Percentiles rank a stretch among this genome's conserved stretches.
phyloP scores from a whole-genome alignment of 129 eudicot genomes.

The Arctium lappa region DNA sequence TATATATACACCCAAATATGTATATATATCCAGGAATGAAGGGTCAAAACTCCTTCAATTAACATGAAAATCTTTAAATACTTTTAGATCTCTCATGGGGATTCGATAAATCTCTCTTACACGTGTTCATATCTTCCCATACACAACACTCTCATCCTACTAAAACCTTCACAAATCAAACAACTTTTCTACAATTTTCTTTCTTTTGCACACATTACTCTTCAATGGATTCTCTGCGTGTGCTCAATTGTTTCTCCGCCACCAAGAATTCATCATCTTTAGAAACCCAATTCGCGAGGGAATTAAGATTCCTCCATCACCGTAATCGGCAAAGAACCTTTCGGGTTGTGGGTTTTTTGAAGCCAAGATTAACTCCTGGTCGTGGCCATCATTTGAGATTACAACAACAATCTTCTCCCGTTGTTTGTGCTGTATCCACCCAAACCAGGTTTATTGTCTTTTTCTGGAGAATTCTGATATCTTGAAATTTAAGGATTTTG shows the following conservation, averaged over 20 bases:
- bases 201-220: not conserved
- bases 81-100: slow-evolving; percentile 39
- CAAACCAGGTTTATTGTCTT: slow-evolving; percentile 34
- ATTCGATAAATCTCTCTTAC: slow-evolving; percentile 28
- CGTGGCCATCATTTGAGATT: slow-evolving; percentile 19
- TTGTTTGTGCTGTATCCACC: slow-evolving; percentile 41
- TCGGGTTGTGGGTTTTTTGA: slow-evolving; percentile 2
- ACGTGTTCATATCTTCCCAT: slow-evolving; percentile 24
- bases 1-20: not conserved
- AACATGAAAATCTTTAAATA: slow-evolving; percentile 25
- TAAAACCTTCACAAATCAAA: not conserved
- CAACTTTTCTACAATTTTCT: not conserved
- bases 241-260: slow-evolving; percentile 34
- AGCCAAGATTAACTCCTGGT: slow-evolving; percentile 7
- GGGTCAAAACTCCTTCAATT: slow-evolving; percentile 2
- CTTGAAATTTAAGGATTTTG: not conserved
- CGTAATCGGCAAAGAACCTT: slow-evolving; percentile 24
- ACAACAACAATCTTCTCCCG: slow-evolving; percentile 10
- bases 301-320: slow-evolving; percentile 27
- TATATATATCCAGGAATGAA: slow-evolving; percentile 26
- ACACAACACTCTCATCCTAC: not conserved
- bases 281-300: slow-evolving; percentile 27
- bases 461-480: not conserved
- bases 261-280: slow-evolving; percentile 22
- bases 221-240: slow-evolving; percentile 58